These are phyloP conservation scores for Melanogaster broomeanus DNA, from an alignment of 768 basidiomycete genomes.

Conservation along the genomic window DNA sequence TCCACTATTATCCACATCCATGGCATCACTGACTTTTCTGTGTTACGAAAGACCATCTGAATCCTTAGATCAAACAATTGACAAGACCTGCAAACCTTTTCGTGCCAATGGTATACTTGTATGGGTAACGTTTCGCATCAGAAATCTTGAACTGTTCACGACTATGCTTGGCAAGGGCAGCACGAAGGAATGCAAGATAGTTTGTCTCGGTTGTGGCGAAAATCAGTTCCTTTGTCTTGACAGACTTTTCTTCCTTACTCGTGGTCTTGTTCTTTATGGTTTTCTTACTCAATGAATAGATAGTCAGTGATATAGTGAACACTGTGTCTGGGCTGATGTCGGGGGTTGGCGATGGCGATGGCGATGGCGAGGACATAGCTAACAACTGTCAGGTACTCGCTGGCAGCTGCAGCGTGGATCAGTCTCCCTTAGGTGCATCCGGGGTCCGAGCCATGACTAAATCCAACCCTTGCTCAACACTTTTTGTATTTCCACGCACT, in stretches of 20 bases:
- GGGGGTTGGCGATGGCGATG: too few species aligned
- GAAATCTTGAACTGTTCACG: slow-evolving; percentile 6
- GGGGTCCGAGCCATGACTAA: not conserved
- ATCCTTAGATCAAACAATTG: not conserved
- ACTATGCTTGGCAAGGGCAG: slow-evolving; percentile 11
- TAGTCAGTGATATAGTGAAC: too few species aligned
- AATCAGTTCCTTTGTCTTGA: slow-evolving; percentile 5
- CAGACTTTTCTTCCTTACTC: slow-evolving; percentile 3
- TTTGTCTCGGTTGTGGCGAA: not conserved
- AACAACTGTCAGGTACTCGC: too few species aligned
- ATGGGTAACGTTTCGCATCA: slow-evolving; percentile 22
- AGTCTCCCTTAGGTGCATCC: not conserved
- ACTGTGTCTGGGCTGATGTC: too few species aligned
- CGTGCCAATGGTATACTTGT: slow-evolving; percentile 7
- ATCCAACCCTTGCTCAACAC: not conserved
- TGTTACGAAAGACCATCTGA: not conserved
- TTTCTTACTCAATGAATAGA: too few species aligned
- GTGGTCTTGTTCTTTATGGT: too few species aligned
- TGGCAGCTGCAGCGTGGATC: too few species aligned
- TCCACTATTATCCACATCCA: slow-evolving; percentile 10
- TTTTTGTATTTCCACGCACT: too few species aligned
- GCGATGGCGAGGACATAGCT: too few species aligned
- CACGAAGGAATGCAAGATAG: slow-evolving; percentile 6
- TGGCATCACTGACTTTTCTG: not conserved
- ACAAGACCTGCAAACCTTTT: slow-evolving; percentile 6